These are phyloP conservation scores for Penicillium robsamsonii DNA, from an alignment of 495 filamentous ascomycete genomes.

Conservation along the genomic window DNA sequence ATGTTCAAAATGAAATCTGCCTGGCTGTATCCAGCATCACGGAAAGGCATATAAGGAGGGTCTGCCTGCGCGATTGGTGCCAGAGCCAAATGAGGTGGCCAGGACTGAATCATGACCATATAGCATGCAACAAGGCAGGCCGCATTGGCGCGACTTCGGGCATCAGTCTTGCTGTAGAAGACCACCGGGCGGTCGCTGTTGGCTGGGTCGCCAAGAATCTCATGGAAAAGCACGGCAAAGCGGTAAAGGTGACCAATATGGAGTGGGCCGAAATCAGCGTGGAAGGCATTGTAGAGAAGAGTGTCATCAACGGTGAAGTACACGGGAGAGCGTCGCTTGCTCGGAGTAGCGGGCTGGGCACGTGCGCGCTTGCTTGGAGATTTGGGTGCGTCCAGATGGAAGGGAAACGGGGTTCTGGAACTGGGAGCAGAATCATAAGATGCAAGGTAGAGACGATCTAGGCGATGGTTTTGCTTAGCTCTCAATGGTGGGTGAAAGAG, in stretches of 20 bases:
- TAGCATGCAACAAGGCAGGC: conserved; percentile 95
- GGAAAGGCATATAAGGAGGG: conserved; percentile 96
- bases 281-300: conserved; percentile 95
- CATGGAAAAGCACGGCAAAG: conserved; percentile 92
- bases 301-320: conserved; percentile 96
- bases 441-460: conserved; percentile 93
- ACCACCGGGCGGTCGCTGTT: conserved; percentile 84
- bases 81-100: conserved; percentile 97
- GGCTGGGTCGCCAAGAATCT: conserved; percentile 82
- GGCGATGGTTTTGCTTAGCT: conserved; percentile 16
- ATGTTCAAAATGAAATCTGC: conserved; percentile 93
- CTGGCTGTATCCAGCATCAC: conserved; percentile 97
- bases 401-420: conserved; percentile 82
- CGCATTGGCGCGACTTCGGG: conserved; percentile 92
- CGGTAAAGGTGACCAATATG: conserved; percentile 97
- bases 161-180: conserved; percentile 90
- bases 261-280: conserved; percentile 95
- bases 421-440: conserved; percentile 83
- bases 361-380: conserved; percentile 76
- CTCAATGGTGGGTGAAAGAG: background rate
- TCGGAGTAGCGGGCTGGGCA: conserved; percentile 55
- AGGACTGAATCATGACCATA: conserved; percentile 97
- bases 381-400: conserved; percentile 56
- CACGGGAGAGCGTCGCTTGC: conserved; percentile 62
- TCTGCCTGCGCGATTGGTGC: conserved; percentile 95